These are phyloP conservation scores for Crithidia expoeki DNA, from an alignment of 208 protist species.

Conservation along the genomic window DNA sequence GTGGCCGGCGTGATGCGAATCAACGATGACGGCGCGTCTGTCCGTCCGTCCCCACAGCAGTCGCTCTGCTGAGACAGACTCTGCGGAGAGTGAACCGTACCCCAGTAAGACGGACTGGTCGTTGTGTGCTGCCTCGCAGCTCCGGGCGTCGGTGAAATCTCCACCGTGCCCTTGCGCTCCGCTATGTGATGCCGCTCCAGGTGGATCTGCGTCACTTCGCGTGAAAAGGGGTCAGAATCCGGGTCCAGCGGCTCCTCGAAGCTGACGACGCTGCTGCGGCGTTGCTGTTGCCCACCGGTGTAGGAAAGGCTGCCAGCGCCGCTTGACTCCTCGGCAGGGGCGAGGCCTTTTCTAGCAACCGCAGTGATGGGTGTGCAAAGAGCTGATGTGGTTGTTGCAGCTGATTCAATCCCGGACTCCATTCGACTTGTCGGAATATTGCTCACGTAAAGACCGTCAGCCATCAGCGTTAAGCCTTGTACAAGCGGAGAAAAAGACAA, in stretches of 20 bases:
- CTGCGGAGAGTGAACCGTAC: neutral
- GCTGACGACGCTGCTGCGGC: constrained; percentile 15
- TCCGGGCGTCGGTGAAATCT: neutral
- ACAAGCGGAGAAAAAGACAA: constrained; percentile 11
- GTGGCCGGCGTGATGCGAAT: neutral
- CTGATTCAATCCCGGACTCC: neutral
- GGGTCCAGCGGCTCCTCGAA: constrained; percentile 12
- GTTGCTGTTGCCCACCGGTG: neutral
- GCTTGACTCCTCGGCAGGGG: neutral
- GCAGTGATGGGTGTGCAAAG: neutral
- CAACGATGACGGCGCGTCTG: neutral
- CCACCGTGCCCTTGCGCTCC: constrained; percentile 7
- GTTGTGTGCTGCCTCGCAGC: neutral
- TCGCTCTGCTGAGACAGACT: neutral
- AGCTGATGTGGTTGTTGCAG: neutral
- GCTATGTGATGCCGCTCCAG: neutral
- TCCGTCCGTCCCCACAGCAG: neutral
- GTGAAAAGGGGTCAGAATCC: neutral
- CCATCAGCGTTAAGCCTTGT: neutral
- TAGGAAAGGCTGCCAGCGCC: constrained; percentile 9
- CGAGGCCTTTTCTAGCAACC: neutral
- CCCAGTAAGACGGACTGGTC: neutral
- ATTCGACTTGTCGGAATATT: neutral
- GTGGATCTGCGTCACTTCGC: neutral
- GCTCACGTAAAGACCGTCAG: neutral